These are phyloP conservation scores for Holtermannia corniformis DNA, from an alignment of 768 basidiomycete genomes.

Conservation along the genomic window DNA sequence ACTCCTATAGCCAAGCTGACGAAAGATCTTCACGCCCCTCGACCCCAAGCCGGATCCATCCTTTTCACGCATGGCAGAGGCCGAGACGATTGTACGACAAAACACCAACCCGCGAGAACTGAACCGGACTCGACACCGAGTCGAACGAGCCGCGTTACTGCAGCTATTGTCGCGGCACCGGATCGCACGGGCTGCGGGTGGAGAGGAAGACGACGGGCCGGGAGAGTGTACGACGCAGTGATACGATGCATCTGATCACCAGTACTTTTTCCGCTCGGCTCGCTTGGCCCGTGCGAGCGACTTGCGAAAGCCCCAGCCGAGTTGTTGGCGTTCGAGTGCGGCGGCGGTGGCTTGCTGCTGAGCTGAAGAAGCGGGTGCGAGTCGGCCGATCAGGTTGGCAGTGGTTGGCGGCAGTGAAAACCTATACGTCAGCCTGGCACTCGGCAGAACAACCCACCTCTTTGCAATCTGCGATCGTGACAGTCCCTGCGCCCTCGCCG, in stretches of 20 bases:
- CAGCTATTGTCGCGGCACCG: not conserved
- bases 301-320: slow-evolving; percentile 35
- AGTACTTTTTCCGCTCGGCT: slow-evolving; percentile 32
- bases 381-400: slow-evolving; percentile 18
- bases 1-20: not conserved
- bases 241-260: slow-evolving; percentile 26
- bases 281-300: slow-evolving; percentile 25
- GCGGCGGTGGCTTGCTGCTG: slow-evolving; percentile 10
- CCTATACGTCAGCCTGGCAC: slow-evolving; percentile 9
- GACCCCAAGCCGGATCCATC: not conserved
- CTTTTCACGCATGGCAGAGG: not conserved
- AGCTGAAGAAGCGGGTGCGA: slow-evolving; percentile 21
- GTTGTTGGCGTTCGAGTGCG: slow-evolving; percentile 13
- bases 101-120: not conserved
- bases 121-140: not conserved
- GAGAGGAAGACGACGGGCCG: not conserved
- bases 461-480: slow-evolving; percentile 23
- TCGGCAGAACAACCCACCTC: slow-evolving; percentile 17
- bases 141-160: not conserved
- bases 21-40: not conserved
- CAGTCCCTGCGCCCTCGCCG: slow-evolving; percentile 24
- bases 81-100: not conserved
- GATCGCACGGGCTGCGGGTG: not conserved
- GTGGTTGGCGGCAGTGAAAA: slow-evolving; percentile 8
- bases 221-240: not conserved